Evolutionary conservation across 805 yeast genomes (phyloP).

Genomic region (Huiozyma sinensis): DNA sequence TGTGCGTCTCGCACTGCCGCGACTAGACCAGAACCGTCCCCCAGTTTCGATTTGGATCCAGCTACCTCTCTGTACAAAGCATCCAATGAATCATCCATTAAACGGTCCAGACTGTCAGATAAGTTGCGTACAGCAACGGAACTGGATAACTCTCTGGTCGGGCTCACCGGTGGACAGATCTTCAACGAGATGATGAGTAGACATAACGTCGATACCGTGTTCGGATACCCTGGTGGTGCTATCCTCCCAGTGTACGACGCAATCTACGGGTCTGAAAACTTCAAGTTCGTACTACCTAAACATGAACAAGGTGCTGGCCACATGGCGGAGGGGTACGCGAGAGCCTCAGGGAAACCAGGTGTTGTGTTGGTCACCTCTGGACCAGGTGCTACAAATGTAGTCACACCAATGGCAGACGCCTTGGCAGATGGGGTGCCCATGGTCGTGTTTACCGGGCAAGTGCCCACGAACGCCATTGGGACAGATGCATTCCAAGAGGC

Average conservation of each 20-base stretch:
- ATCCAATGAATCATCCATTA: neutral
- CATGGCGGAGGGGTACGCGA: constrained; percentile 98
- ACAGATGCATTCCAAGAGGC: constrained; percentile 99
- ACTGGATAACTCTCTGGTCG: constrained; percentile 83
- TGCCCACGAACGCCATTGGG: constrained; percentile 90
- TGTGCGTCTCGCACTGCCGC: neutral
- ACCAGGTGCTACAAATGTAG: constrained; percentile 97
- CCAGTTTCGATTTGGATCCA: constrained; percentile 24
- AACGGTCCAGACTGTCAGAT: neutral
- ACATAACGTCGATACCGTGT: constrained; percentile 89
- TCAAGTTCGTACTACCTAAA: constrained; percentile 84
- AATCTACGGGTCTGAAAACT: constrained; percentile 80
- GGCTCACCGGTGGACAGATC: constrained; percentile 96
- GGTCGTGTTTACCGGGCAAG: constrained; percentile 96
- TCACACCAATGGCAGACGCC: constrained; percentile 98
- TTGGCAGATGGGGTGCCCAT: constrained; percentile 94
- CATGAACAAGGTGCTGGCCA: constrained; percentile 99
- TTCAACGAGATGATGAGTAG: constrained; percentile 98
- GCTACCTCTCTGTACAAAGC: constrained; percentile 1
- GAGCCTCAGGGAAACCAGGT: constrained; percentile 93
- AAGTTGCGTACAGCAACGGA: constrained; percentile 5
- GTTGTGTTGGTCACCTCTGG: constrained; percentile 98
- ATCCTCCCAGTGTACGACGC: constrained; percentile 97
- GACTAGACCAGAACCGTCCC: constrained; percentile 28
- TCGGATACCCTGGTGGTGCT: constrained; percentile 99